phyloP scores from a whole-genome alignment of 2,329 filamentous ascomycete genomes.

The Fusarium falciforme region DNA sequence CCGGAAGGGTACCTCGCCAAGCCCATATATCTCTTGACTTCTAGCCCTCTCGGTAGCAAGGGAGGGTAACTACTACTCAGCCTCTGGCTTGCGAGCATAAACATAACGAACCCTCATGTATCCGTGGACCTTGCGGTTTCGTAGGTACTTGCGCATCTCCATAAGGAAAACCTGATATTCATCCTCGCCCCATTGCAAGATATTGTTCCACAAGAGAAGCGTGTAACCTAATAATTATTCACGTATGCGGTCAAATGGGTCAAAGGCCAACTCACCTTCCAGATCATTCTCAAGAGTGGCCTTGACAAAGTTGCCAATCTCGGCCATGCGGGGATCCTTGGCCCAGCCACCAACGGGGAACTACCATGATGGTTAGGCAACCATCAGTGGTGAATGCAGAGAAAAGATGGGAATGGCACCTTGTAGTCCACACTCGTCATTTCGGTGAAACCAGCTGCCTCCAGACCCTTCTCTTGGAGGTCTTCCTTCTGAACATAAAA shows the following conservation, averaged over 20 bases:
- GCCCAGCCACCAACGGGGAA: slow-evolving; percentile 39
- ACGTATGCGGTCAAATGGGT: too few relatives aligned
- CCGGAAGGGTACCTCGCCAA: background rate
- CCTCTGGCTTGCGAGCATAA: slow-evolving; percentile 18
- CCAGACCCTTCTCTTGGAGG: slow-evolving; percentile 23
- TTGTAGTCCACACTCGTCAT: slow-evolving; percentile 35
- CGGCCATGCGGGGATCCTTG: slow-evolving; percentile 17
- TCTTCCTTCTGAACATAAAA: slow-evolving; percentile 31
- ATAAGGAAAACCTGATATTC: slow-evolving; percentile 26
- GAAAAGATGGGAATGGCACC: background rate
- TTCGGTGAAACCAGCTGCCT: slow-evolving; percentile 35
- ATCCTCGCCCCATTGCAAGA: slow-evolving; percentile 21
- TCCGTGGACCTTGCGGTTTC: slow-evolving; percentile 20
- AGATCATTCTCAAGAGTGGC: slow-evolving; percentile 39
- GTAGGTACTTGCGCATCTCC: slow-evolving; percentile 6
- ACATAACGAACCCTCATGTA: slow-evolving; percentile 28
- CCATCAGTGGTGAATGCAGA: background rate
- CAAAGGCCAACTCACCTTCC: slow-evolving; percentile 3
- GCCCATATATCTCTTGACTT: background rate
- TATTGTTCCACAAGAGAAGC: slow-evolving; percentile 25
- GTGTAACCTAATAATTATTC: slow-evolving; percentile 25
- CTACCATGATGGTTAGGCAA: slow-evolving; percentile 5
- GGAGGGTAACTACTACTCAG: background rate
- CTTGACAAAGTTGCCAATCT: slow-evolving; percentile 35
- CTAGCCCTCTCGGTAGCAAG: background rate